Evolutionary conservation across 2,329 filamentous ascomycete genomes (phyloP).

Genomic region (Alternaria sp.): DNA sequence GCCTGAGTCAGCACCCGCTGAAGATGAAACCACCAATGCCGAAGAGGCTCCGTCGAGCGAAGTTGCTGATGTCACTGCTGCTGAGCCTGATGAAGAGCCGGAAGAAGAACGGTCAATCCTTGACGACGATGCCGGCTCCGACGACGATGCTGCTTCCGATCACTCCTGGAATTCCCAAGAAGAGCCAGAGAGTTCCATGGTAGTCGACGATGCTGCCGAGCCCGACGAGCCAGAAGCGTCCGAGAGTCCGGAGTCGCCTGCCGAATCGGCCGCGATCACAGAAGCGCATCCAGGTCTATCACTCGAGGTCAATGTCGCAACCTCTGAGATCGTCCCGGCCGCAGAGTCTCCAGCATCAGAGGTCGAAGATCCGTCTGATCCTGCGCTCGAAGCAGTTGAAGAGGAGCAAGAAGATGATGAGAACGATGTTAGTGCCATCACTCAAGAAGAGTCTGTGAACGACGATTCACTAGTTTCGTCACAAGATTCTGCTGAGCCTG

Average conservation of each 20-base stretch:
- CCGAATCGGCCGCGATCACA: neutral
- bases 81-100: slow-evolving; percentile 5
- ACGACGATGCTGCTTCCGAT: slow-evolving; percentile 2
- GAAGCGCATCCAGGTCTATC: neutral
- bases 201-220: neutral
- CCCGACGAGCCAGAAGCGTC: neutral
- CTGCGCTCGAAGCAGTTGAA: neutral
- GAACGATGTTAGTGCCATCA: neutral
- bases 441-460: neutral
- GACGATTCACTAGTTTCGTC: slow-evolving; percentile 2
- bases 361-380: neutral
- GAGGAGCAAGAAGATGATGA: neutral
- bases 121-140: neutral
- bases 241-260: neutral
- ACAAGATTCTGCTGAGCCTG: slow-evolving; percentile 1
- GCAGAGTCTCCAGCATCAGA: neutral
- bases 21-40: slow-evolving; percentile 1
- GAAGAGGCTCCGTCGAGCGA: neutral
- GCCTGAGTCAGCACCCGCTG: neutral
- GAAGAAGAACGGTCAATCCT: neutral
- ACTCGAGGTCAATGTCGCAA: slow-evolving; percentile 2
- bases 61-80: neutral
- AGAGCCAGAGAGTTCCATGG: neutral
- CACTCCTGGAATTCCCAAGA: neutral
- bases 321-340: slow-evolving; percentile 1